Evolutionary conservation across 108 stramenopile genomes (phyloP).

Genomic region (Skeletonema tropicum): DNA sequence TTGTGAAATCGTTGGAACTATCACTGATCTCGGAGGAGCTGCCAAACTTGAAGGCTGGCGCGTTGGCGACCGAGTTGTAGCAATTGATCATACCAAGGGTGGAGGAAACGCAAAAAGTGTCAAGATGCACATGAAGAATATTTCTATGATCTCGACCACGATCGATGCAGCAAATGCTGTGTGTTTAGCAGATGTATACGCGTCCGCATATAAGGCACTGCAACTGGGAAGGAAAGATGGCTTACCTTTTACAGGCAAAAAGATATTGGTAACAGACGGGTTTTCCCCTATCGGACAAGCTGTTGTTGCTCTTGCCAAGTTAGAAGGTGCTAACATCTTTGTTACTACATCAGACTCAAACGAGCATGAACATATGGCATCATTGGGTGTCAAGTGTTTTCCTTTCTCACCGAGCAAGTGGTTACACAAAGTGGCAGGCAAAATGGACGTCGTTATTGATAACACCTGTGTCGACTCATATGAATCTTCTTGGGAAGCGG

Average conservation of each 20-base stretch:
- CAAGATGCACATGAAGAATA: conserved; percentile 26
- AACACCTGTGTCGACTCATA: conserved; percentile 49
- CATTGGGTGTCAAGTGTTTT: conserved; percentile 52
- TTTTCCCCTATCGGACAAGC: conserved; percentile 59
- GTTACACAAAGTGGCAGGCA: conserved; percentile 47
- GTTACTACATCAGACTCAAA: conserved; percentile 51
- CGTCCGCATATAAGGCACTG: conserved; percentile 70
- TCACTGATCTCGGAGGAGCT: conserved; percentile 33
- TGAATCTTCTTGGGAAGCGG: conserved; percentile 36
- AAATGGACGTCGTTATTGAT: conserved; percentile 69
- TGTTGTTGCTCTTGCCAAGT: conserved; percentile 51
- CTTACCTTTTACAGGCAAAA: conserved; percentile 51
- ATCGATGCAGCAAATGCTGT: conserved; percentile 50
- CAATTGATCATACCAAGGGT: conserved; percentile 37
- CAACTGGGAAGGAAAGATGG: conserved; percentile 47
- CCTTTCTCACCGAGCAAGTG: conserved; percentile 52
- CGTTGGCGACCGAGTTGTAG: conserved; percentile 60
- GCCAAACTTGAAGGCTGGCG: conserved; percentile 31
- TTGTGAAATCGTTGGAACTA: conserved; percentile 57
- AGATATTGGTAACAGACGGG: conserved; percentile 66
- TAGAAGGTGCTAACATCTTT: conserved; percentile 55
- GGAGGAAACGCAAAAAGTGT: conserved; percentile 69
- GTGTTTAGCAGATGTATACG: conserved; percentile 68
- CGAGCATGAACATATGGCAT: conserved; percentile 37
- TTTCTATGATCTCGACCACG: conserved; percentile 50